phyloP scores from a whole-genome alignment of 768 basidiomycete species.

The Boletus rubropictus region DNA sequence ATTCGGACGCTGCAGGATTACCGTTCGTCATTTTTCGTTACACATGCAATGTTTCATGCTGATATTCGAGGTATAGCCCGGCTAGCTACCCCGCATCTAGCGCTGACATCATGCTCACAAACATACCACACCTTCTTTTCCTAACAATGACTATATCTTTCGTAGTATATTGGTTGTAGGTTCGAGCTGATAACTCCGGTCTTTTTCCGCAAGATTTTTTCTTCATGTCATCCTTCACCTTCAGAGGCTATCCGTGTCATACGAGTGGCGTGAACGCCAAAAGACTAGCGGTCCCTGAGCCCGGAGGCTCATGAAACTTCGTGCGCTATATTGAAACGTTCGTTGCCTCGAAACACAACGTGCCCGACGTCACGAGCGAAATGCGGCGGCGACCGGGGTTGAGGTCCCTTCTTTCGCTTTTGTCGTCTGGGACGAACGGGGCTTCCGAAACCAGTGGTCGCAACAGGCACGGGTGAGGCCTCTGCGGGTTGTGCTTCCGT shows the following conservation, averaged over 20 bases:
- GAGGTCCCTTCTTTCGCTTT: constrained; percentile 16
- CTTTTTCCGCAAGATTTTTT: background rate
- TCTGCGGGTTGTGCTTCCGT: background rate
- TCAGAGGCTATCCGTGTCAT: background rate
- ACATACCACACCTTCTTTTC: constrained; percentile 18
- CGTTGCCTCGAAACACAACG: constrained; percentile 61
- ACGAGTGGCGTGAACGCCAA: background rate
- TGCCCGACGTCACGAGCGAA: constrained; percentile 63
- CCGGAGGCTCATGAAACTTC: background rate
- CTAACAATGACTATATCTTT: constrained; percentile 14
- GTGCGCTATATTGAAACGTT: constrained; percentile 29
- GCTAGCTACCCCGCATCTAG: constrained; percentile 25
- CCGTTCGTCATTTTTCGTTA: constrained; percentile 39
- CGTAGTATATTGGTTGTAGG: constrained; percentile 16
- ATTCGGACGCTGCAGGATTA: constrained; percentile 58
- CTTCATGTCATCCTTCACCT: constrained; percentile 2
- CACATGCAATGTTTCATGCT: background rate
- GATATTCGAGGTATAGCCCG: constrained; percentile 22
- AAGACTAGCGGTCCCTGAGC: too few relatives aligned
- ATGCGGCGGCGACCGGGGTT: constrained; percentile 48
- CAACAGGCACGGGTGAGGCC: background rate
- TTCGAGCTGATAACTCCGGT: too few relatives aligned
- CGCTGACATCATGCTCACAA: constrained; percentile 9
- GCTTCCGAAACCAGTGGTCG: background rate
- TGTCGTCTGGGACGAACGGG: background rate